A percentile compares a stretch with the other conserved stretches of the same genome.
Evolutionary conservation across 495 filamentous ascomycete genomes (phyloP).

Genomic region (Hyaloscypha bicolor): DNA sequence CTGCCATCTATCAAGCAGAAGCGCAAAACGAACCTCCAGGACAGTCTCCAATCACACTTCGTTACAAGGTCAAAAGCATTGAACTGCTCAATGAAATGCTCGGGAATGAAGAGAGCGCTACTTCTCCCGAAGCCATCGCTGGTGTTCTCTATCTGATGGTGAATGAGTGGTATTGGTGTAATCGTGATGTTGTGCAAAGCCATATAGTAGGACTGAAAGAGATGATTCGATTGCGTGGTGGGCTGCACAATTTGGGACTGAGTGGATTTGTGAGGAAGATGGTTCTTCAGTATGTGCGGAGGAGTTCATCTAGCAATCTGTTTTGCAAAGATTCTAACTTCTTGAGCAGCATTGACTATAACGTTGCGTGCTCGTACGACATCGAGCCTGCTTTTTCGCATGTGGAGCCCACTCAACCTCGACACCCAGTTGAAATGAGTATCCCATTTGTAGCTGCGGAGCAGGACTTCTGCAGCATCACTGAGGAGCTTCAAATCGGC

Average conservation of each 20-base stretch:
- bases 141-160: conserved; percentile 20
- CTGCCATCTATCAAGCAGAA: conserved; percentile 26
- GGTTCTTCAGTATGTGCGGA: conserved; percentile 19
- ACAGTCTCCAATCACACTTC: conserved; percentile 13
- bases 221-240: conserved; percentile 26
- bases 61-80: conserved; percentile 19
- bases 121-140: conserved; percentile 17
- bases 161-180: conserved; percentile 30
- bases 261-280: conserved; percentile 17
- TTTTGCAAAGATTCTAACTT: neutral
- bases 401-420: neutral
- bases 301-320: neutral
- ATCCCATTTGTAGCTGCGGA: conserved; percentile 6
- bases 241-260: conserved; percentile 15
- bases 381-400: conserved; percentile 10
- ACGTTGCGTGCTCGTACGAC: conserved; percentile 19
- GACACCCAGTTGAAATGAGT: neutral
- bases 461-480: neutral
- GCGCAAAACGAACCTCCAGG: conserved; percentile 7
- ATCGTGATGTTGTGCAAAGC: conserved; percentile 16
- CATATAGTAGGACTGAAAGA: conserved; percentile 28
- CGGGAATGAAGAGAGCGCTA: neutral
- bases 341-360: conserved; percentile 20
- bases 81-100: conserved; percentile 24
- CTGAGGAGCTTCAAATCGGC: conserved; percentile 8